A percentile compares a stretch with the other conserved stretches of the same genome.
Conservation (phyloP, 2,329 filamentous ascomycete genomes). For the Ophiocordyceps camponoti-saundersi region DNA sequence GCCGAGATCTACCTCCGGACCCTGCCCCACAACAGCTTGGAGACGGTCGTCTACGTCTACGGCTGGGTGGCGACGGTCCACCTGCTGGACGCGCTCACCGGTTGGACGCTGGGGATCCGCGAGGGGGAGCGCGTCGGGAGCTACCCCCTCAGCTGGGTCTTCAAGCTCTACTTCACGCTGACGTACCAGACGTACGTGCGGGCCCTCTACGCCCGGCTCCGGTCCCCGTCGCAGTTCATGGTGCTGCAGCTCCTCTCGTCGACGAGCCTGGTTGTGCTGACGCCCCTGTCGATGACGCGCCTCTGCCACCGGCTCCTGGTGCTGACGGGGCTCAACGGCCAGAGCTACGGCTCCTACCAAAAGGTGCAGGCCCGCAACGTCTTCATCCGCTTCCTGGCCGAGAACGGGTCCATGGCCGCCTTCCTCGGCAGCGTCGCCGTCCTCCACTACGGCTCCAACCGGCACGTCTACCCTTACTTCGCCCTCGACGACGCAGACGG, state of each 20-base stretch:
- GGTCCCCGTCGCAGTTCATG: conserved; percentile 47
- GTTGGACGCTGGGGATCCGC: conserved; percentile 48
- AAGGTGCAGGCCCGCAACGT: conserved; percentile 50
- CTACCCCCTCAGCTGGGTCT: conserved; percentile 55
- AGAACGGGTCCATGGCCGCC: conserved; percentile 52
- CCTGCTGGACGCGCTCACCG: conserved; percentile 44
- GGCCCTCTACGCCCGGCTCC: conserved; percentile 49
- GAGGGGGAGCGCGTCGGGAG: conserved; percentile 51
- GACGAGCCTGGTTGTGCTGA: conserved; percentile 43
- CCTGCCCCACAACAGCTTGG: conserved; percentile 46
- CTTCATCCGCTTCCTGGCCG: conserved; percentile 49
- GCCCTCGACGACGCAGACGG: conserved; percentile 35
- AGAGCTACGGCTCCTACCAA: conserved; percentile 45
- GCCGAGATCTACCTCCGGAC: conserved; percentile 52
- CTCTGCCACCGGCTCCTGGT: conserved; percentile 38
- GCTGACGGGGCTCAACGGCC: conserved; percentile 36
- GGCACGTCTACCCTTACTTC: conserved; percentile 53
- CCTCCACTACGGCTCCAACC: conserved; percentile 49
- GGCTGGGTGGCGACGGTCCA: conserved; percentile 53
- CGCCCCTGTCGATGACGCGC: conserved; percentile 45
- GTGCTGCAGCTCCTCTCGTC: conserved; percentile 48
- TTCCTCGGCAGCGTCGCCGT: conserved; percentile 50
- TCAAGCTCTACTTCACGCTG: conserved; percentile 54
- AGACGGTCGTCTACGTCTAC: conserved; percentile 54
- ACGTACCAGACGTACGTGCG: conserved; percentile 59